Percentiles rank a stretch among this genome's conserved stretches.
These are phyloP conservation scores for Fusarium verrucosum DNA, from an alignment of 2,329 filamentous ascomycete genomes.

Conservation along the genomic window DNA sequence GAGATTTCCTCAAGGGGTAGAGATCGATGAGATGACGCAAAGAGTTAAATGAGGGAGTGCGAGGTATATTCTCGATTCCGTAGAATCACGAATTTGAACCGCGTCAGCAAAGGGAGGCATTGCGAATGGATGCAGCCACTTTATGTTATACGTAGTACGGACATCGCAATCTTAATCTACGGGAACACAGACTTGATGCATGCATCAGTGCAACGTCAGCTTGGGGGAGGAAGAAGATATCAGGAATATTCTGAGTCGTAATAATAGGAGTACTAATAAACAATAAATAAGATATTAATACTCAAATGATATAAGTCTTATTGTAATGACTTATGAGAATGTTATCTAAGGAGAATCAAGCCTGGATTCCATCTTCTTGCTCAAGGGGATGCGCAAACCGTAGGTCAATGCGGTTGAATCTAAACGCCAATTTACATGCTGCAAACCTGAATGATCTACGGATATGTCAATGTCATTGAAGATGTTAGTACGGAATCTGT, in stretches of 20 bases:
- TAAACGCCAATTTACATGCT: background rate
- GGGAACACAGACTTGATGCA: slow-evolving; percentile 5
- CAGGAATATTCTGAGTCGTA: background rate
- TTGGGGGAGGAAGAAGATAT: background rate
- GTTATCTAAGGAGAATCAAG: background rate
- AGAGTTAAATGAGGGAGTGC: slow-evolving; percentile 6
- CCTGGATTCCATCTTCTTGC: background rate
- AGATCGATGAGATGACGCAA: slow-evolving; percentile 26
- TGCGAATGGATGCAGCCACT: slow-evolving; percentile 18
- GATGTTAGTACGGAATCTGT: background rate
- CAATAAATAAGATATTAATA: background rate
- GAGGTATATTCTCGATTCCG: slow-evolving; percentile 29
- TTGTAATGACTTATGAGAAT: too few relatives aligned
- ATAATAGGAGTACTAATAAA: background rate
- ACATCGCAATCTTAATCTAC: slow-evolving; percentile 25
- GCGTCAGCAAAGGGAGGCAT: slow-evolving; percentile 25
- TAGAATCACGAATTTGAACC: slow-evolving; percentile 27
- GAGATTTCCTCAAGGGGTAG: slow-evolving; percentile 18
- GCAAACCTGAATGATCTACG: background rate
- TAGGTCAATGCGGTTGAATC: background rate
- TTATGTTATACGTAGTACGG: slow-evolving; percentile 13
- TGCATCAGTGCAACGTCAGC: slow-evolving; percentile 11
- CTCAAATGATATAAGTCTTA: too few relatives aligned
- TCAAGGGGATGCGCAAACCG: background rate
- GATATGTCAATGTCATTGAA: background rate